Conservation (phyloP, 192 early-diverging fungal species). For the Pilobolus umbonatus region DNA sequence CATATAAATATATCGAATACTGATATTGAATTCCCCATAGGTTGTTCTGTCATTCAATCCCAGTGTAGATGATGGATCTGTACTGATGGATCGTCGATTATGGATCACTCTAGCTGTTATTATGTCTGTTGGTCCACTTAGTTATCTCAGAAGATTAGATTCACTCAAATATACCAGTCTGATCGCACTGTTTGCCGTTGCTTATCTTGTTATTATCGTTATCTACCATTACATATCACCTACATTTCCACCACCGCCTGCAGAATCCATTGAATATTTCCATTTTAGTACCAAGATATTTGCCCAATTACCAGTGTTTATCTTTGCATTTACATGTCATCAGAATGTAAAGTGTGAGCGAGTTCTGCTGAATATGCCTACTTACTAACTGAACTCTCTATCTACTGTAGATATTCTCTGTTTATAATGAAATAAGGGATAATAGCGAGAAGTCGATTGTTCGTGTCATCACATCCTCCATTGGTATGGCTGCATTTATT, state of each 20-base stretch:
- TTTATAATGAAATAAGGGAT: constrained; percentile 91
- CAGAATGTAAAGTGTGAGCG: constrained; percentile 68
- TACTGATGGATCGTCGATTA: constrained; percentile 62
- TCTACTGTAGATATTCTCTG: constrained; percentile 77
- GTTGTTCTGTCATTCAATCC: constrained; percentile 12
- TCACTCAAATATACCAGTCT: constrained; percentile 87
- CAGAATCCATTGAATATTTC: constrained; percentile 54
- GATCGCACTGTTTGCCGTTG: constrained; percentile 78
- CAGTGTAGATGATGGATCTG: neutral
- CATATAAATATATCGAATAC: neutral
- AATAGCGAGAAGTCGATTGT: constrained; percentile 70
- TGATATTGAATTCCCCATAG: neutral
- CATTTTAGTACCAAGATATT: constrained; percentile 61
- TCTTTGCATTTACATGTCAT: constrained; percentile 99
- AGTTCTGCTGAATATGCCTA: constrained; percentile 7
- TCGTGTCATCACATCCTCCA: constrained; percentile 67
- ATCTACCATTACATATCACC: constrained; percentile 67
- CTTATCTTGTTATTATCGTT: constrained; percentile 86
- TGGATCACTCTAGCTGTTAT: constrained; percentile 85
- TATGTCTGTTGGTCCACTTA: constrained; percentile 62
- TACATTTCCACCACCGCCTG: constrained; percentile 29
- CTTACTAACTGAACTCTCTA: neutral
- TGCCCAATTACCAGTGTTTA: constrained; percentile 87
- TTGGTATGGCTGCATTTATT: constrained; percentile 66
- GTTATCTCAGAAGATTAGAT: constrained; percentile 80